phyloP scores from a whole-genome alignment of 2,329 filamentous ascomycete species.

The Orbilia blumenaviensis region DNA sequence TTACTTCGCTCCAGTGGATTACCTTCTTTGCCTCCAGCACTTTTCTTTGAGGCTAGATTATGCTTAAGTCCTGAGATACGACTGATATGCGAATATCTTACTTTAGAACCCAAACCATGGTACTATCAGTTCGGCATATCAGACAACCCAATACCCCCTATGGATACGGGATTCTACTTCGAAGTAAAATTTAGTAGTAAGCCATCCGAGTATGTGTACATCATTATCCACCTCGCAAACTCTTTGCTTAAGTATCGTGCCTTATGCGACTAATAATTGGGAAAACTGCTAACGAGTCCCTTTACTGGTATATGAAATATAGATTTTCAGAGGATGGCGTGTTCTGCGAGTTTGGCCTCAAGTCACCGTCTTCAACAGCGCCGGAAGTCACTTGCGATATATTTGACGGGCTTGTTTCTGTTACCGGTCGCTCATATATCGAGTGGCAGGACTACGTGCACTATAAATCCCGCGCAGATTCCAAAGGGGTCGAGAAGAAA shows the following conservation, averaged over 20 bases:
- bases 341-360: neutral
- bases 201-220: neutral
- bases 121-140: neutral
- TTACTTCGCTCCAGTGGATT: too few species aligned
- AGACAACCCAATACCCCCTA: slow-evolving; percentile 14
- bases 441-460: neutral
- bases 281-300: too few species aligned
- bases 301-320: neutral
- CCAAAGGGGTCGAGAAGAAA: neutral
- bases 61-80: too few species aligned
- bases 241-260: neutral
- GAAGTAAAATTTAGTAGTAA: slow-evolving; percentile 3
- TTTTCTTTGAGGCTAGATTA: too few species aligned
- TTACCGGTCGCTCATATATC: neutral
- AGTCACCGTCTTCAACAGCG: neutral
- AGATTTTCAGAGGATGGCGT: neutral
- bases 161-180: slow-evolving; percentile 16
- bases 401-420: neutral
- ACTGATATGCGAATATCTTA: too few species aligned
- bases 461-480: neutral
- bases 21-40: too few species aligned
- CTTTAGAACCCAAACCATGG: neutral
- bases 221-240: neutral
- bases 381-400: neutral
- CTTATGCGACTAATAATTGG: neutral